Conservation (phyloP, 139 green algal species). For the Closterium sp. region DNA sequence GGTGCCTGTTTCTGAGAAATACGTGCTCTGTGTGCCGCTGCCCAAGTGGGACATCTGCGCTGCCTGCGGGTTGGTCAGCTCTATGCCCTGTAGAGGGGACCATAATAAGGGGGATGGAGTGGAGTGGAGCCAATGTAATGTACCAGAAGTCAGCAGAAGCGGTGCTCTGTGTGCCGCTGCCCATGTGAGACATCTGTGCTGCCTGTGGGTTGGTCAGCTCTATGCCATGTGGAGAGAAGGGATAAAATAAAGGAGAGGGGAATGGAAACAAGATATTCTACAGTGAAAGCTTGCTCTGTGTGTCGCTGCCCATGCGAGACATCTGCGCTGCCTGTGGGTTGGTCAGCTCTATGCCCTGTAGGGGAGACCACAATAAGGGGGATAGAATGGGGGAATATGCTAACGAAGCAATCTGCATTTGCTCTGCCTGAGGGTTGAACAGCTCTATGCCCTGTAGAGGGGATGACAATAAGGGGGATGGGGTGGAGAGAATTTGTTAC, state of each 20-base stretch:
- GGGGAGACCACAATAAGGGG: neutral
- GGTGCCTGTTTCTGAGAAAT: conserved; percentile 82
- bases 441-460: conserved; percentile 83
- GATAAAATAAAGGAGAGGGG: neutral
- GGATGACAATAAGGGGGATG: neutral
- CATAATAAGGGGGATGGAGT: neutral
- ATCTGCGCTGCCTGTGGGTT: conserved; percentile 64
- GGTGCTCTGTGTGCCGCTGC: conserved; percentile 70
- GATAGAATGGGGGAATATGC: neutral
- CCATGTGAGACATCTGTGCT: conserved; percentile 24
- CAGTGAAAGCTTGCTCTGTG: conserved; percentile 84
- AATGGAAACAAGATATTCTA: neutral
- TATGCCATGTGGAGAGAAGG: conserved; percentile 78
- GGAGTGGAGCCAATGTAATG: neutral
- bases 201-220: conserved; percentile 80
- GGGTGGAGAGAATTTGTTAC: no score
- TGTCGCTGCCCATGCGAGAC: conserved; percentile 47
- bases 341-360: conserved; percentile 86
- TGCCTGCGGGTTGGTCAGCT: conserved; percentile 77
- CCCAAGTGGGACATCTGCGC: conserved; percentile 32
- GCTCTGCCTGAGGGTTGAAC: no score
- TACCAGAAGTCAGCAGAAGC: conserved; percentile 80
- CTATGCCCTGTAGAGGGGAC: conserved; percentile 78
- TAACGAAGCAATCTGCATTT: no score
- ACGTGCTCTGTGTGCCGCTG: conserved; percentile 75